Percentiles rank a stretch among this genome's conserved stretches.
phyloP scores from a whole-genome alignment of 2,329 filamentous ascomycete genomes.

The Myriosclerotinia duriaeana region DNA sequence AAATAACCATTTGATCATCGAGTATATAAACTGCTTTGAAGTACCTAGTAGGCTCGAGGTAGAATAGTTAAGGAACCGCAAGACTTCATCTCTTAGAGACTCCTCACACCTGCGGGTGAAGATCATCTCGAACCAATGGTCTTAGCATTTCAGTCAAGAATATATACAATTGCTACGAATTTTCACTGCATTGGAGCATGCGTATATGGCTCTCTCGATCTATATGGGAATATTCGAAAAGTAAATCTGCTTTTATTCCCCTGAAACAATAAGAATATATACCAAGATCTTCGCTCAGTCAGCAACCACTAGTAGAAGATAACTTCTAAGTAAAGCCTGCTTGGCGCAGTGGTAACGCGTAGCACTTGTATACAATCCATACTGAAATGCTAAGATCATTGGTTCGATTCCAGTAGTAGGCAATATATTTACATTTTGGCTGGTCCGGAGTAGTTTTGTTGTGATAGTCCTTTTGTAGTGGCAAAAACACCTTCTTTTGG shows the following conservation, averaged over 20 bases:
- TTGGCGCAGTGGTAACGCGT: slow-evolving; percentile 22
- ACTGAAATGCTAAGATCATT: slow-evolving; percentile 19
- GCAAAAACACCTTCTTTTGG: too few species aligned
- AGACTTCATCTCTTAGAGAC: too few species aligned
- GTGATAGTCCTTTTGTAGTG: neutral
- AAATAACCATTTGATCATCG: too few species aligned
- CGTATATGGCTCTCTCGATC: neutral
- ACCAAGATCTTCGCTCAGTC: fast-evolving
- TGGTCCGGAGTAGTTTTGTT: too few species aligned
- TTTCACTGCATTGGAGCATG: neutral
- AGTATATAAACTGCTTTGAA: too few species aligned
- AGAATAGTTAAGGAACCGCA: too few species aligned
- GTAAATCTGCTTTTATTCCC: too few species aligned
- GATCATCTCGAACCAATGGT: neutral
- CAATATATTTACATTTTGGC: neutral
- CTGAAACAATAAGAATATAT: too few species aligned
- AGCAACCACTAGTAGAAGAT: slow-evolving; percentile 1
- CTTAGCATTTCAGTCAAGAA: neutral
- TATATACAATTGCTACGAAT: neutral
- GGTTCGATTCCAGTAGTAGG: slow-evolving; percentile 23
- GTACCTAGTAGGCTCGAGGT: too few species aligned
- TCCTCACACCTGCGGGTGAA: too few species aligned
- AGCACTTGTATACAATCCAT: neutral
- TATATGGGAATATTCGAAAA: neutral
- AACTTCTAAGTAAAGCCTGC: slow-evolving; percentile 12